Evolutionary conservation across 192 early-diverging fungal genomes (phyloP).

Genomic region (Backusella tarrabulga): DNA sequence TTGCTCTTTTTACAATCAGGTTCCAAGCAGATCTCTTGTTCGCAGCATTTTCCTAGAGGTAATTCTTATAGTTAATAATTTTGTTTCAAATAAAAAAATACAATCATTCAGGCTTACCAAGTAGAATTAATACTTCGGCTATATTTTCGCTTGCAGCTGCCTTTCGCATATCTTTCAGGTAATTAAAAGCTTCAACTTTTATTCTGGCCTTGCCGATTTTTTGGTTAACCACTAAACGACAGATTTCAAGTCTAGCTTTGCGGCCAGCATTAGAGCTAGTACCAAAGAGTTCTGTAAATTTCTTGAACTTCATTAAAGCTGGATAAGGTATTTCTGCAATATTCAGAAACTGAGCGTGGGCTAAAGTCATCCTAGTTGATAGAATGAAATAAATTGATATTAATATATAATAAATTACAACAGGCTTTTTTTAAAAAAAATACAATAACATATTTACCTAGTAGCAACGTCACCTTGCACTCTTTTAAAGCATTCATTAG

Average conservation of each 20-base stretch:
- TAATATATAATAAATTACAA: background rate
- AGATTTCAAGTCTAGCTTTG: background rate
- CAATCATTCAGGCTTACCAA: background rate
- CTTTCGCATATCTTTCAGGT: background rate
- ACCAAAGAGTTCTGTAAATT: background rate
- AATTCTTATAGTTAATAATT: background rate
- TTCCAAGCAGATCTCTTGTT: background rate
- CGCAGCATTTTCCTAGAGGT: background rate
- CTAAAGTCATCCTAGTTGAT: slow-evolving; percentile 1
- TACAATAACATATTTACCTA: background rate
- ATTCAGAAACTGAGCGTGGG: background rate
- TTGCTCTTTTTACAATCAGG: background rate
- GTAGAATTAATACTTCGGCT: background rate
- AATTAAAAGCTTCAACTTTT: background rate
- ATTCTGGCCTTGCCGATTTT: background rate
- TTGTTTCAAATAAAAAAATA: background rate
- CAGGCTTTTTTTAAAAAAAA: background rate
- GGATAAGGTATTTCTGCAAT: background rate
- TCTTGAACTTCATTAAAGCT: background rate
- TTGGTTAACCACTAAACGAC: background rate
- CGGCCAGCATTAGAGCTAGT: background rate
- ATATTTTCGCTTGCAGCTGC: background rate
- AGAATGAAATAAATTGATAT: background rate
- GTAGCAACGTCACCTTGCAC: background rate
- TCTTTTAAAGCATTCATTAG: background rate